Conservation (phyloP, 495 filamentous ascomycete genomes). For the Aspergillus sclerotioniger region DNA sequence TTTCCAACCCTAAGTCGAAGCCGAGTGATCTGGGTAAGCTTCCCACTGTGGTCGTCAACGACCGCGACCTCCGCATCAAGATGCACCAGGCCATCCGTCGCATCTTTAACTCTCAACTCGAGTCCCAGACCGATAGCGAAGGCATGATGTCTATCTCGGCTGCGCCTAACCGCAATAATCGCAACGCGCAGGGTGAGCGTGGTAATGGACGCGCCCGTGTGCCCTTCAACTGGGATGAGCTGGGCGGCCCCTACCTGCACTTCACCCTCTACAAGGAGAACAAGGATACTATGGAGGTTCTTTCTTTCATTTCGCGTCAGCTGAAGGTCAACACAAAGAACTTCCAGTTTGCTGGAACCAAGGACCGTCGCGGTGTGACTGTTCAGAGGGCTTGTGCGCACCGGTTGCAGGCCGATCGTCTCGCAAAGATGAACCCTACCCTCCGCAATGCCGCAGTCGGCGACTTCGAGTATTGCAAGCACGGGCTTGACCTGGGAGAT, state of each 20-base stretch:
- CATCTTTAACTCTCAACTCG: constrained; percentile 65
- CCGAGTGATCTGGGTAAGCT: constrained; percentile 44
- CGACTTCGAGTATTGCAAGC: constrained; percentile 67
- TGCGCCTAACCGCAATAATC: constrained; percentile 41
- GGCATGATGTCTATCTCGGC: constrained; percentile 60
- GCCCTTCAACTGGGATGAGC: constrained; percentile 55
- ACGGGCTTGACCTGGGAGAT: constrained; percentile 76
- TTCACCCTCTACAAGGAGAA: constrained; percentile 98
- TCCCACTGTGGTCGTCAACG: constrained; percentile 42
- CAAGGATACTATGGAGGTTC: constrained; percentile 93
- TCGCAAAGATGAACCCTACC: constrained; percentile 60
- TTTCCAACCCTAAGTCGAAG: constrained; percentile 38
- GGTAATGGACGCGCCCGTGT: constrained; percentile 26
- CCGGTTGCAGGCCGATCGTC: constrained; percentile 58
- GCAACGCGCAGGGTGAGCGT: constrained; percentile 28
- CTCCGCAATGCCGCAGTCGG: constrained; percentile 68
- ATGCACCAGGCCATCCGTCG: constrained; percentile 66
- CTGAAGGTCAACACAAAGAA: constrained; percentile 64
- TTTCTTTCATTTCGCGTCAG: constrained; percentile 66
- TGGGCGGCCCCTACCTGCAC: constrained; percentile 79
- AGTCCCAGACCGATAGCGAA: constrained; percentile 58
- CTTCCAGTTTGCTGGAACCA: constrained; percentile 89
- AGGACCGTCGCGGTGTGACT: constrained; percentile 87
- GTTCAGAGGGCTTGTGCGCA: constrained; percentile 77
- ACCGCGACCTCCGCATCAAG: constrained; percentile 59